Conservation (phyloP, 768 basidiomycete genomes). For the Pholiota conissans region DNA sequence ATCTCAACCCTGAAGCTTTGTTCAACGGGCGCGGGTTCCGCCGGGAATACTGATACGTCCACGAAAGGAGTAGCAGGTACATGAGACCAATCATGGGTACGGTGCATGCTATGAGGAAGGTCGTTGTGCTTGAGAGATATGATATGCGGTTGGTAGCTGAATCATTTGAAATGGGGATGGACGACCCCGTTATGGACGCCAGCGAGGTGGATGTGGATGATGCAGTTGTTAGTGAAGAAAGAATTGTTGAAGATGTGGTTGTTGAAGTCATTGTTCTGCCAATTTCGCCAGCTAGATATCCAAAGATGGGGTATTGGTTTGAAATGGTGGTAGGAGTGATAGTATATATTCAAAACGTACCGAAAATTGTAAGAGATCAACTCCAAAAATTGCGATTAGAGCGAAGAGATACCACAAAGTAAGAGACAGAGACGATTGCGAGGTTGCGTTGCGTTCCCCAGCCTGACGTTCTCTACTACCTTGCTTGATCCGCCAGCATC, state of each 20-base stretch:
- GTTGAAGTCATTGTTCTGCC: background rate
- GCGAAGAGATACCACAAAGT: too few relatives aligned
- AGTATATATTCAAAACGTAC: background rate
- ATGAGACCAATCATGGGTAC: slow-evolving; percentile 36
- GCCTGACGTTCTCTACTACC: too few relatives aligned
- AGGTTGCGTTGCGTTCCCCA: too few relatives aligned
- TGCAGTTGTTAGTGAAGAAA: background rate
- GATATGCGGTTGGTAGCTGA: slow-evolving; percentile 15
- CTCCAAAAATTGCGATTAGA: background rate
- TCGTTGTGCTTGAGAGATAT: slow-evolving; percentile 35
- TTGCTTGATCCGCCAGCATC: background rate
- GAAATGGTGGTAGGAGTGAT: background rate
- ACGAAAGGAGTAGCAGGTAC: slow-evolving; percentile 52
- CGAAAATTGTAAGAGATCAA: background rate
- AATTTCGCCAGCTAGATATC: background rate
- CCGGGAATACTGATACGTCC: slow-evolving; percentile 46
- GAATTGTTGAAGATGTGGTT: background rate
- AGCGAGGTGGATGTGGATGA: background rate
- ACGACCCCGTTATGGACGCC: background rate
- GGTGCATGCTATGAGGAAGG: slow-evolving; percentile 35
- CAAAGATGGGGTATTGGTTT: background rate
- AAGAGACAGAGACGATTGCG: background rate
- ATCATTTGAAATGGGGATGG: slow-evolving; percentile 8
- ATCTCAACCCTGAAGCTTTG: slow-evolving; percentile 44
- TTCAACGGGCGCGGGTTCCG: slow-evolving; percentile 49